These are phyloP conservation scores for Psophocarpus tetragonolobus DNA, from an alignment of 306 rosid species.

Conservation along the genomic window DNA sequence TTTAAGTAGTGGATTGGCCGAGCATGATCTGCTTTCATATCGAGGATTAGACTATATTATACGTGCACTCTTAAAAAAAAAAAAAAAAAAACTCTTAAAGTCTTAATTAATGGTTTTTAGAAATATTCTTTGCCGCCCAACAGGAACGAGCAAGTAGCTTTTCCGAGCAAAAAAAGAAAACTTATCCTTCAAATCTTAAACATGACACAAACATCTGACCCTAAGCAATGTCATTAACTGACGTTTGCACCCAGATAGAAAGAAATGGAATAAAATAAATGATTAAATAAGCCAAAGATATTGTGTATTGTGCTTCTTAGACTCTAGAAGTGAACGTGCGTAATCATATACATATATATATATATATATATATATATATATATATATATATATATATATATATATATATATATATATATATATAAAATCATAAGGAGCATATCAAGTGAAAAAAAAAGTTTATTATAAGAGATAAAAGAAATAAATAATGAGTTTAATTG, in stretches of 20 bases:
- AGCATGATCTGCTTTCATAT: background rate
- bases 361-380: no score
- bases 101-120: background rate
- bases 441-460: no score
- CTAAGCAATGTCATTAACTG: background rate
- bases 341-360: no score
- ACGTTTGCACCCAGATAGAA: background rate
- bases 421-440: no score
- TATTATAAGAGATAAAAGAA: no score
- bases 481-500: no score
- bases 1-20: conserved; percentile 4
- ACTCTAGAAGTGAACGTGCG: background rate
- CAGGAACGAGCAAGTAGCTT: background rate
- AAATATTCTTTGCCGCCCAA: background rate
- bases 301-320: background rate
- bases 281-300: background rate
- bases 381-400: no score
- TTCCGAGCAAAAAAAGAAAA: background rate
- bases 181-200: background rate
- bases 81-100: no score
- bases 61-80: background rate
- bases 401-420: no score
- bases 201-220: background rate
- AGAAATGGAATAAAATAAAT: background rate
- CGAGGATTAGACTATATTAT: background rate